Base-by-base conservation (phyloP, 2,329 filamentous ascomycete species). In the Microdochium bolleyi region DNA sequence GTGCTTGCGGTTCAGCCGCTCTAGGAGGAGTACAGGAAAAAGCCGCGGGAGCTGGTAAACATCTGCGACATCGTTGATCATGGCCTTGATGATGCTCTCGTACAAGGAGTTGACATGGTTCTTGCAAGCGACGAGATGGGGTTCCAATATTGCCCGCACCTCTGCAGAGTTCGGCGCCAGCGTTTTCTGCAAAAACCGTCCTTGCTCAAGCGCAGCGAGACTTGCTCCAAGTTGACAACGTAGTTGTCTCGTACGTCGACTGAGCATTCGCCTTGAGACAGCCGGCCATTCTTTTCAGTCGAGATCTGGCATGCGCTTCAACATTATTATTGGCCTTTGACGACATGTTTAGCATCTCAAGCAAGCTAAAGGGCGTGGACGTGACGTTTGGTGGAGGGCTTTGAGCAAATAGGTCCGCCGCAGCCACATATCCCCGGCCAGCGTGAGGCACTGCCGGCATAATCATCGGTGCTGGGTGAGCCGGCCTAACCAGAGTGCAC, bases 21-120 rank as follows among this genome's bases (percentile, higher is more conserved):
- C 61, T 0, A 75, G 57, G 37, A 74, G 62, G 13, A 73, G 66
- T 0, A 57, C 24, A 0, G 68, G 65, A 0, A 63, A 67, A 1
- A 72, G 13, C 11, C 70, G 60, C 0, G 70, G 64, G 10, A 49
- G 30, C 5, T 58, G 55, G 34, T 49, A 24, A 24, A 7, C 49
- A n/a, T 49, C 37, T 37, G 46, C 49, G n/a, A 48, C 30, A 24
- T 52, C 3, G 19, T 50, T 38, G 21, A n/a, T 30, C 50, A 4
- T 2, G 19, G 2, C 48, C 8, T 5, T 7, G 8, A 10, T 57
- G 51, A 16, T 51, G 10, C 5, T 50, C 10, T 11, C 55, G 57
- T 3, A 49, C 1, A 13, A 21, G 11, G 4, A 58, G 51, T 38
- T 37, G 41, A 25, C 37, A 51, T 46, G 34, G 10, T 50, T 32